These are phyloP conservation scores for Physcomitrium patens DNA, from an alignment of 225 moss, liverwort and hornwort species.

Conservation along the genomic window DNA sequence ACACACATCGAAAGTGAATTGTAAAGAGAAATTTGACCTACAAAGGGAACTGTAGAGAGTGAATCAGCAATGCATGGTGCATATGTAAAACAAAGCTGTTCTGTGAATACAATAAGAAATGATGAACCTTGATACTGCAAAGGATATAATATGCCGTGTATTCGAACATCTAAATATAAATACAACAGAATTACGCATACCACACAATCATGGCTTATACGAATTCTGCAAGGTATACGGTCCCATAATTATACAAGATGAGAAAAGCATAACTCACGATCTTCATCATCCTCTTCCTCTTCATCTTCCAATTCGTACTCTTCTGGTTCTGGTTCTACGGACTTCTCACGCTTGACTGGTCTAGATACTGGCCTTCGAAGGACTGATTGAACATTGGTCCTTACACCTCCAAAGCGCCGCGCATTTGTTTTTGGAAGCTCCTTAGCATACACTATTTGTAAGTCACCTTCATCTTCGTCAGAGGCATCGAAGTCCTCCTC, in stretches of 20 bases:
- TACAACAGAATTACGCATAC: no score
- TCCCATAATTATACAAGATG: conserved; percentile 10
- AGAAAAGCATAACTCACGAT: conserved; percentile 56
- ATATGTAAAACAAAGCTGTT: background rate
- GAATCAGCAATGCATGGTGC: no score
- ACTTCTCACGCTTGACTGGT: conserved; percentile 52
- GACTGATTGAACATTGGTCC: conserved; percentile 65
- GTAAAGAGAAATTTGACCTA: background rate
- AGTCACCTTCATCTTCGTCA: conserved; percentile 69
- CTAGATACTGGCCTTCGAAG: conserved; percentile 49
- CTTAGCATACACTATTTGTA: conserved; percentile 65
- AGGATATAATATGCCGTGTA: background rate
- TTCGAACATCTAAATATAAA: no score
- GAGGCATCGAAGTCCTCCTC: conserved; percentile 76
- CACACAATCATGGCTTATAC: no score
- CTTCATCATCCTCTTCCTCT: conserved; percentile 60
- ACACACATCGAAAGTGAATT: background rate
- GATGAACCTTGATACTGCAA: background rate
- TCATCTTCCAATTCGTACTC: conserved; percentile 51
- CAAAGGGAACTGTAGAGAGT: no score
- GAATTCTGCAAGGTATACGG: background rate
- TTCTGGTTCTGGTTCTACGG: conserved; percentile 50
- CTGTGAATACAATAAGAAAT: conserved; percentile 6
- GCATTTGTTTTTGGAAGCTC: conserved; percentile 57
- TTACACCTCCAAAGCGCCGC: conserved; percentile 55